Conservation (phyloP, 1,139 yeast species). For the Pichia sp. region DNA sequence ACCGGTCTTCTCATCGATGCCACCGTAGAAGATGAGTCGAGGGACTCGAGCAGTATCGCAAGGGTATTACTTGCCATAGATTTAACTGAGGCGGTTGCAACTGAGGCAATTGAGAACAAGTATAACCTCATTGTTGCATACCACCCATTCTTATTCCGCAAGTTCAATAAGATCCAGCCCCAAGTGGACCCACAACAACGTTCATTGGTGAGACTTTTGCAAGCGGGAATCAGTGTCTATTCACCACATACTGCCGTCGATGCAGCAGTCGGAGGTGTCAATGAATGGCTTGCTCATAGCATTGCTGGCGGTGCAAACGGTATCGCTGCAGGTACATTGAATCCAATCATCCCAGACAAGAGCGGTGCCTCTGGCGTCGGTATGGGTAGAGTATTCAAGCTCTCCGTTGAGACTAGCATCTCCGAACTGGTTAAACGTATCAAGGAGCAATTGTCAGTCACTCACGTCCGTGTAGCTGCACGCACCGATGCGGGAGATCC, state of each 20-base stretch:
- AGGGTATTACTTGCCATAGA: constrained; percentile 73
- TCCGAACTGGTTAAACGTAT: constrained; percentile 41
- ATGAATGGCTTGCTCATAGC: constrained; percentile 79
- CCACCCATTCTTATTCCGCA: constrained; percentile 91
- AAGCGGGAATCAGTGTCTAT: constrained; percentile 76
- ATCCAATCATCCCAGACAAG: constrained; percentile 33
- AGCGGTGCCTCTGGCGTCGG: constrained; percentile 45
- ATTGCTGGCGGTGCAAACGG: constrained; percentile 44
- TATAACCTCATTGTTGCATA: constrained; percentile 68
- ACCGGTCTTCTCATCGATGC: constrained; percentile 81
- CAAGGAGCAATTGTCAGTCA: constrained; percentile 47
- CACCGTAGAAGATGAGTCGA: constrained; percentile 15
- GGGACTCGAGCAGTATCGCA: constrained; percentile 19
- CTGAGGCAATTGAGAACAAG: constrained; percentile 62
- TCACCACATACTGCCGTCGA: constrained; percentile 97
- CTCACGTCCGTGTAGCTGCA: constrained; percentile 64
- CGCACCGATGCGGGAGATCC: constrained; percentile 27
- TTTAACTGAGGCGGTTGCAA: constrained; percentile 74
- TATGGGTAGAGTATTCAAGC: constrained; percentile 68
- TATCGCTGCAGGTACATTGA: constrained; percentile 24
- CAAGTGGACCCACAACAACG: constrained; percentile 66
- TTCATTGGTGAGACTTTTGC: constrained; percentile 65
- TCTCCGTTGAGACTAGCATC: constrained; percentile 40
- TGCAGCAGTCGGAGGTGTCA: constrained; percentile 87
- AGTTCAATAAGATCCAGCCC: constrained; percentile 65